phyloP scores from a whole-genome alignment of 805 yeast genomes.

The Barnettozyma vustinii region DNA sequence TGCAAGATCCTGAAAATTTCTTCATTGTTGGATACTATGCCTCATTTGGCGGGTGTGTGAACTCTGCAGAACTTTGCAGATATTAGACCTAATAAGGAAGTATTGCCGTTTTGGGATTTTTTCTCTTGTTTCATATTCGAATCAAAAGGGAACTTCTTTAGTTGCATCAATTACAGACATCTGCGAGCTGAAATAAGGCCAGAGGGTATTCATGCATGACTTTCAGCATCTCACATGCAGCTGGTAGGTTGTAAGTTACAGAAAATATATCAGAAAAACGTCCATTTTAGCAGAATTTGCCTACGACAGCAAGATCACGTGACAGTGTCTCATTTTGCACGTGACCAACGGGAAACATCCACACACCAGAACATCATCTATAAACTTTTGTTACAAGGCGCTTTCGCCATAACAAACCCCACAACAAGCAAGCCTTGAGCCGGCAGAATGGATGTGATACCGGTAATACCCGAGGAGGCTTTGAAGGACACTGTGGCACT shows the following conservation, averaged over 20 bases:
- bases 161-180: background rate
- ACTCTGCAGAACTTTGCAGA: background rate
- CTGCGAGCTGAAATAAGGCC: no score
- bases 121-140: background rate
- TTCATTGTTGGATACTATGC: background rate
- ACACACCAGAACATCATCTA: background rate
- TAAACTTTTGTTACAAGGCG: background rate
- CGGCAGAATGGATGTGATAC: conserved; percentile 3
- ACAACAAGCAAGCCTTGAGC: background rate
- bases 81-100: background rate
- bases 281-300: background rate
- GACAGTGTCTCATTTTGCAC: background rate
- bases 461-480: conserved; percentile 18
- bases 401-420: background rate
- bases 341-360: background rate
- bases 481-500: conserved; percentile 23
- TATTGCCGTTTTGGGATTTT: background rate
- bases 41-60: background rate
- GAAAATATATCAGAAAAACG: no score
- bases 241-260: no score
- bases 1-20: background rate
- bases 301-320: background rate
- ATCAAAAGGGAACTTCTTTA: background rate
- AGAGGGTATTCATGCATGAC: no score
- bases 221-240: no score